phyloP scores from a whole-genome alignment of 345 rosid genomes.

The Lumnitzera littorea region DNA sequence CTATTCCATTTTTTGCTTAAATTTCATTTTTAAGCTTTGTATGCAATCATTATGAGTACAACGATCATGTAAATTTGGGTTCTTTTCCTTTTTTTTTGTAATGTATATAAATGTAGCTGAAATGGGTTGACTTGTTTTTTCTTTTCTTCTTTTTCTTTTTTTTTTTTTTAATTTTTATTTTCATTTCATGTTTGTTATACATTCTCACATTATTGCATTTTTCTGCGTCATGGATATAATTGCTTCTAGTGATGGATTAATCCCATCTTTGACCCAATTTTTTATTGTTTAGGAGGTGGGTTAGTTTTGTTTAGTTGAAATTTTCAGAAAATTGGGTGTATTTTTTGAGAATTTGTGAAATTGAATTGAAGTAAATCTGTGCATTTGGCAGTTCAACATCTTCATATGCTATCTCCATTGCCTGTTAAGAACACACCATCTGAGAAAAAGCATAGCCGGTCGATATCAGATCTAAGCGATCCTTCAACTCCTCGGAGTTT shows the following conservation, averaged over 20 bases:
- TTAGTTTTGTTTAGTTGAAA: neutral
- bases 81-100: neutral
- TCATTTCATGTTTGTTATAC: no score
- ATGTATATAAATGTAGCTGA: no score
- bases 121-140: no score
- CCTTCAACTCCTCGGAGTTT: constrained; percentile 58
- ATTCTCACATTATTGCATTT: no score
- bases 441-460: constrained; percentile 57
- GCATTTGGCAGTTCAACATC: constrained; percentile 59
- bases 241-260: no score
- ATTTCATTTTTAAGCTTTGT: neutral
- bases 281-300: no score
- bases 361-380: neutral
- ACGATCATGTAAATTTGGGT: constrained; percentile 4
- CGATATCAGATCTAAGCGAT: constrained; percentile 89
- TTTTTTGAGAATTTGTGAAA: neutral
- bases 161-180: no score
- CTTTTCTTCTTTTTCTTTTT: no score
- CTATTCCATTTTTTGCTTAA: neutral
- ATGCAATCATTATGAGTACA: constrained; percentile 5
- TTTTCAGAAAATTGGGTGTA: constrained; percentile 1
- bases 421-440: constrained; percentile 22
- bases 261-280: no score
- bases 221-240: no score
- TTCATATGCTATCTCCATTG: constrained; percentile 38